Conservation (phyloP, 768 basidiomycete species). For the Lyophyllum atratum region DNA sequence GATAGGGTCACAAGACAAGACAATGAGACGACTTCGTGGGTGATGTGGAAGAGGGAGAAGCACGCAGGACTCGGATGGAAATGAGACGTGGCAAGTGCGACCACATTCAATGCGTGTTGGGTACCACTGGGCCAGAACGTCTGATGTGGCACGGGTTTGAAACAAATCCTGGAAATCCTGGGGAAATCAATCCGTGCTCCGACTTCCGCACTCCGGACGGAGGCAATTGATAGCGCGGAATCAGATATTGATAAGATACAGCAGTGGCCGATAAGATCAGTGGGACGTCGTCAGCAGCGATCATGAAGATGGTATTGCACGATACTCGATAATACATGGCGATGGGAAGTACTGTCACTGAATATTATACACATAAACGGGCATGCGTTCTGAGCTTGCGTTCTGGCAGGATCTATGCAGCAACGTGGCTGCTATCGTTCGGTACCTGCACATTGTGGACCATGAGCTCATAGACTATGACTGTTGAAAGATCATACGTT, state of each 20-base stretch:
- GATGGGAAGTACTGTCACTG: background rate
- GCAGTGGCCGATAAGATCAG: slow-evolving; percentile 4
- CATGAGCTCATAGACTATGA: background rate
- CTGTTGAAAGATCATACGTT: slow-evolving; percentile 27
- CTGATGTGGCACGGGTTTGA: slow-evolving; percentile 1
- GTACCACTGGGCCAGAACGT: background rate
- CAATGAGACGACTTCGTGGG: background rate
- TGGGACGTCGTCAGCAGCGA: background rate
- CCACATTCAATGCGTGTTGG: slow-evolving; percentile 1
- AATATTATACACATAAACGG: background rate
- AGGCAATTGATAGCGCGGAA: background rate
- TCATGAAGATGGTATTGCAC: background rate
- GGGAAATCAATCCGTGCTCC: background rate
- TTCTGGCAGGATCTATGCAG: slow-evolving; percentile 2
- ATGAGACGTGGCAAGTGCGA: slow-evolving; percentile 6
- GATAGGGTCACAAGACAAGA: background rate
- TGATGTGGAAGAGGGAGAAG: background rate
- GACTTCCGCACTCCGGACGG: background rate
- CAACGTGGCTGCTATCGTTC: background rate
- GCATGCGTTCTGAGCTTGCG: background rate
- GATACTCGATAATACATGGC: background rate
- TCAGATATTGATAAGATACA: background rate
- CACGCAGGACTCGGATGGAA: background rate
- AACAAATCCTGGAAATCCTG: background rate
- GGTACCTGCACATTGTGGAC: slow-evolving; percentile 1